Percentiles rank a stretch among this genome's conserved stretches.
phyloP scores from a whole-genome alignment of 139 green algal genomes.

The Micractinium sp. region DNA sequence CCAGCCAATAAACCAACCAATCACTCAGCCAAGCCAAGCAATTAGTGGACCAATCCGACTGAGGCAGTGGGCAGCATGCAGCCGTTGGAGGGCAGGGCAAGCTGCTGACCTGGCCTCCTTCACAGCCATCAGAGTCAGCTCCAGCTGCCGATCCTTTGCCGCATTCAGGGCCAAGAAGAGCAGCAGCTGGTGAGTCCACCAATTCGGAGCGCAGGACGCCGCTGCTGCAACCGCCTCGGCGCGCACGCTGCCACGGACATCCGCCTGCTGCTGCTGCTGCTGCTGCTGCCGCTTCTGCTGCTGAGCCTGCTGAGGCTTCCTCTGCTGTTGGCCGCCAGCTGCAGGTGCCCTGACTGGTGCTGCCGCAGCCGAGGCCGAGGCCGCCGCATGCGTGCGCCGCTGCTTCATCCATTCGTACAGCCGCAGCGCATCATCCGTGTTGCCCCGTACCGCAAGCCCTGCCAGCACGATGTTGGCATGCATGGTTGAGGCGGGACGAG shows the following conservation, averaged over 20 bases:
- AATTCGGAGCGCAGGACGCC: not conserved
- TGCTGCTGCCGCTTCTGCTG: not conserved
- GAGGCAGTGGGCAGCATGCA: not conserved
- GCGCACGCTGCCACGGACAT: not conserved
- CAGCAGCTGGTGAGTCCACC: constrained; percentile 24
- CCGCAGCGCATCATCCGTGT: not conserved
- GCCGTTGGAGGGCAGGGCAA: no score
- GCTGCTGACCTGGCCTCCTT: not conserved
- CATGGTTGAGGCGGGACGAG: not conserved
- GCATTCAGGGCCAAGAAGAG: constrained; percentile 27
- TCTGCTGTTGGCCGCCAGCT: not conserved
- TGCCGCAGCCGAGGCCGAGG: not conserved
- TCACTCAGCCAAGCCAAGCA: not conserved
- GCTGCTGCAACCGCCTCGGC: not conserved
- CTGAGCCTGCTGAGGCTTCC: not conserved
- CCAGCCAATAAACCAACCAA: not conserved
- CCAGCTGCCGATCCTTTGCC: not conserved
- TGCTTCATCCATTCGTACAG: constrained; percentile 8
- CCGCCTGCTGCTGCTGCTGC: not conserved
- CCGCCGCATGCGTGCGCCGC: not conserved
- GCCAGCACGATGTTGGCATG: constrained; percentile 10
- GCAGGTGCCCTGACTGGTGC: not conserved
- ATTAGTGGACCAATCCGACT: not conserved
- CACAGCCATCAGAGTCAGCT: constrained; percentile 14
- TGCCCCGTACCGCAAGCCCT: not conserved